Evolutionary conservation across 129 eudicot species (phyloP).

Genomic region (Pseudognaphalium luteoalbum): DNA sequence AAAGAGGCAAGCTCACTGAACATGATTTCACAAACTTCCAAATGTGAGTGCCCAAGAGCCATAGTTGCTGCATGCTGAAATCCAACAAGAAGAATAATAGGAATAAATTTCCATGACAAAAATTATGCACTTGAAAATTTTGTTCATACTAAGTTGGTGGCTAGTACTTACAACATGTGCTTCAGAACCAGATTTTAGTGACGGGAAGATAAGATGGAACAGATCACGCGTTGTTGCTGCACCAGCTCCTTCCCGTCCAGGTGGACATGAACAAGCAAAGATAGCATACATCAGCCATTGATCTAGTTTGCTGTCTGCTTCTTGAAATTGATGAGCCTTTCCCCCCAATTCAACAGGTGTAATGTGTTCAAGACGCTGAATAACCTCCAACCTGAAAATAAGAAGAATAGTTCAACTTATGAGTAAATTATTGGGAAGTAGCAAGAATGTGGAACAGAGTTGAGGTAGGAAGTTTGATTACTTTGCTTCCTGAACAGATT

Average conservation of each 20-base stretch:
- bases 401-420: too few relatives aligned
- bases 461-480: slow-evolving; percentile 36
- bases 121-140: not conserved
- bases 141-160: slow-evolving; percentile 24
- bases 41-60: slow-evolving; percentile 98
- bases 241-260: slow-evolving; percentile 78
- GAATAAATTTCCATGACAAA: not conserved
- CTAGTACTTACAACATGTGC: slow-evolving; percentile 70
- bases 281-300: slow-evolving; percentile 99
- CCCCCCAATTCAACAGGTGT: slow-evolving; percentile 97
- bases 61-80: slow-evolving; percentile 94
- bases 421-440: not conserved
- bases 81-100: slow-evolving; percentile 8
- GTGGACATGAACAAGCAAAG: slow-evolving; percentile 97
- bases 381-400: slow-evolving; percentile 66
- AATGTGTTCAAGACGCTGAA: slow-evolving; percentile 84
- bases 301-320: slow-evolving; percentile 88
- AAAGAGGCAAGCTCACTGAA: slow-evolving; percentile 91
- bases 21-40: slow-evolving; percentile 95
- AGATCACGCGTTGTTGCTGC: slow-evolving; percentile 77
- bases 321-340: slow-evolving; percentile 85
- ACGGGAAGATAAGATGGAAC: slow-evolving; percentile 90
- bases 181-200: slow-evolving; percentile 96
- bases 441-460: not conserved
- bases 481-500: slow-evolving; percentile 98